Percentiles rank a stretch among this genome's conserved stretches.
phyloP scores from a whole-genome alignment of 2,329 filamentous ascomycete genomes.

The Arthrobotrys sinensis region DNA sequence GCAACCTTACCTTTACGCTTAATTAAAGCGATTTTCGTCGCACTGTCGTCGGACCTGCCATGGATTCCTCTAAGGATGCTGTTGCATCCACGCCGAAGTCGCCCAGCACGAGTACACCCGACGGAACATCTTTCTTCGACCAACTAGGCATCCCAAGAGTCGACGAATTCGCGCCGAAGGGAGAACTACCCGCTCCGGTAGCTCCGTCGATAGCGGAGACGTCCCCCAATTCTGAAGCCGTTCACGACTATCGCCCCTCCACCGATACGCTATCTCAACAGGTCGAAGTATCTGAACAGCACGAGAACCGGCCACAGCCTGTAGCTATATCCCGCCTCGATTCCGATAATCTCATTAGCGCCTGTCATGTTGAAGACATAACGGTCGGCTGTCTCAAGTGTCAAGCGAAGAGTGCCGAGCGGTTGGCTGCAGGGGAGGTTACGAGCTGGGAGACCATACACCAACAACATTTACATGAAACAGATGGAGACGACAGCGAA shows the following conservation, averaged over 20 bases:
- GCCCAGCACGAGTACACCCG: conserved; percentile 18
- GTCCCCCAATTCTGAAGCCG: neutral
- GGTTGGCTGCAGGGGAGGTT: conserved; percentile 41
- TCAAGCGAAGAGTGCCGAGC: conserved; percentile 49
- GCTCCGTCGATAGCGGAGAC: conserved; percentile 13
- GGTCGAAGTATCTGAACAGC: neutral
- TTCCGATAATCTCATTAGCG: conserved; percentile 53
- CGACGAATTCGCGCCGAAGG: conserved; percentile 18
- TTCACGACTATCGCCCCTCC: neutral
- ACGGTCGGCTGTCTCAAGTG: conserved; percentile 56
- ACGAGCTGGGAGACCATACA: conserved; percentile 55
- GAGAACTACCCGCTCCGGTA: neutral
- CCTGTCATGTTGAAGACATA: conserved; percentile 55
- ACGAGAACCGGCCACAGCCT: neutral
- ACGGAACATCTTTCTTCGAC: conserved; percentile 37
- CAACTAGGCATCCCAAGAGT: conserved; percentile 34
- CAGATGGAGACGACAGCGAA: conserved; percentile 37
- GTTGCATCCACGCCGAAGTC: conserved; percentile 11
- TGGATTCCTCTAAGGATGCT: conserved; percentile 37
- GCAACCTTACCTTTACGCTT: neutral
- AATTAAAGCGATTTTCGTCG: neutral
- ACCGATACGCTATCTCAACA: neutral
- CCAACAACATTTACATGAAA: conserved; percentile 44
- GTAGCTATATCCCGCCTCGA: conserved; percentile 34
- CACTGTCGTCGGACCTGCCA: neutral